Evolutionary conservation across 139 green algal genomes (phyloP), one percentile per base, ranked within the genome.

Genomic region (Tetradesmus lagerheimii): DNA sequence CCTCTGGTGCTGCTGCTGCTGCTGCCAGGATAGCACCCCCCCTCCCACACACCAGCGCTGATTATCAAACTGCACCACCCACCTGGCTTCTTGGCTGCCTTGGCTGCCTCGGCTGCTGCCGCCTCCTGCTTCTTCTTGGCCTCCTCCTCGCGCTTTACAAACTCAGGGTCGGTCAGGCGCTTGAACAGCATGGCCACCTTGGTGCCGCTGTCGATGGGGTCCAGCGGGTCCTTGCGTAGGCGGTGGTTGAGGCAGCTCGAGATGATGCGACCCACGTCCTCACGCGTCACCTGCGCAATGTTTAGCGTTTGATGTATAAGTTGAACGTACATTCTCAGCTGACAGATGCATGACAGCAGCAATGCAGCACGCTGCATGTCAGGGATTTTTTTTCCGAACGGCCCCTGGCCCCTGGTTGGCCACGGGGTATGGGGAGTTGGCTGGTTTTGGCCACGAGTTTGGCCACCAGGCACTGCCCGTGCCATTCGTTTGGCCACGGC

Each of bases 181-280:
- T 93, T 92, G 90, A 97, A 97, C 50, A 95, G 91, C 14, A 96
- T 82, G 77, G 80, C 79, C 57, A 99, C 98, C 94, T 99, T 99
- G 82, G 89, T 95, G 89, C 95, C 95, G n/a, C 87, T 94, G 89
- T 99, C 97, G 79, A 99, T 98, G 79, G 94, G 91, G 90, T 99
- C 97, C 89, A 99, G 91, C 0, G 95, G 94, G 90, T 99, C 97
- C 93, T 99, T 99, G 57, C 97, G 94, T 92, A 99, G 71, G 67
- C 96, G 95, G 95, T 99, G 97, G 92, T 96, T 97, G 29, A 99
- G 91, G 90, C 95, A 98, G 45, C 96, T 84, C 4, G 87, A 87
- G 34, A 98, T 95, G 47, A 99, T 91, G 34, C 95, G 92, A 47
- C 93, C 89, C 20, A 99, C 92, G 86, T 99, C 97, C 1, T 94